Evolutionary conservation across 192 early-diverging fungal genomes (phyloP), one percentile per base, ranked within the genome.

Genomic region (Umbelopsis isabellina): DNA sequence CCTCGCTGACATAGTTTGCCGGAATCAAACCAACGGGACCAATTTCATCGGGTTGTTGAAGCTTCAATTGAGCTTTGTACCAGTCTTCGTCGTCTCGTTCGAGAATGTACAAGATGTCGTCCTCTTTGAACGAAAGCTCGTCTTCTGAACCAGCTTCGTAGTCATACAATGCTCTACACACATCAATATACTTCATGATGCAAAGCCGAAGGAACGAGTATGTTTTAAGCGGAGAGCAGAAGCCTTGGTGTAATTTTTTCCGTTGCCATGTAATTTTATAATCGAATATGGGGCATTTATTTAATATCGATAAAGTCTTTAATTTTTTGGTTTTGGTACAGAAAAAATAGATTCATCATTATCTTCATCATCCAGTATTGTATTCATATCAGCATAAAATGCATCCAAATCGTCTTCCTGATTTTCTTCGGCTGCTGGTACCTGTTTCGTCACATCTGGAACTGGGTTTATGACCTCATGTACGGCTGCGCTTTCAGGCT

Each of bases 71-170:
- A 9, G 94, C 96, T 67, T 86, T 85, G 84, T 89, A 91, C 97
- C 97, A 99, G 70, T 98, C 94, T 21, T 90, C 87, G 85, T 97
- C 97, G 55, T 90, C 87, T 71, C 89, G 89, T 72, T 96, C 92
- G 45, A 97, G 71, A 68, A 97, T 87, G 79, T 96, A 89, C 51
- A 99, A 76, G 46, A 93, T 84, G 72, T 96, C 93, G 78, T 94
- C 91, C 78, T 97, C 95, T 33, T 86, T 81, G 67, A 99, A 87
- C 33, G 85, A 74, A 49, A 99, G 79, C 82, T 98, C 95, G 68
- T 96, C 96, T 53, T 89, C 91, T 64, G 87, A 91, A 33, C 85
- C 84, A 41, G 97, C 89, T n/a, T 85, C 83, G 75, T 97, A 99
- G 72, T 93, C 91, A 75, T 99, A 99, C 21, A 97, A 84, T 16